A percentile compares a stretch with the other conserved stretches of the same genome.
phyloP scores from a whole-genome alignment of 768 basidiomycete genomes.

The Terana coerulea region DNA sequence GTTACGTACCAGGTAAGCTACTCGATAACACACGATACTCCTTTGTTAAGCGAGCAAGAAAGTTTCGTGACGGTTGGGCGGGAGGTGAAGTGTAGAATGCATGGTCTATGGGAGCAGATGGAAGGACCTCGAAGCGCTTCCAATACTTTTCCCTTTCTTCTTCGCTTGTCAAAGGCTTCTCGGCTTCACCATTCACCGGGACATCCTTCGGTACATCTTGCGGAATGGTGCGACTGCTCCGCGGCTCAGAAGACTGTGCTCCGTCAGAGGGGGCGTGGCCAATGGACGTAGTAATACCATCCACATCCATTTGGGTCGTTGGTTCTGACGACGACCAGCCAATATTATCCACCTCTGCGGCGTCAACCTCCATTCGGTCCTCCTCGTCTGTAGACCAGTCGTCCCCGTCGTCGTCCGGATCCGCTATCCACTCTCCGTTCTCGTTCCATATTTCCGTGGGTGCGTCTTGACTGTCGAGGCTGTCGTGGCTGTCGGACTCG shows the following conservation, averaged over 20 bases:
- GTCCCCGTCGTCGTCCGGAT: conserved; percentile 24
- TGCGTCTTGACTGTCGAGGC: conserved; percentile 34
- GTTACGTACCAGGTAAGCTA: conserved; percentile 72
- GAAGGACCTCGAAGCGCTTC: conserved; percentile 79
- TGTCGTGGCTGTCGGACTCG: conserved; percentile 27
- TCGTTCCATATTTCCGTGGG: conserved; percentile 37
- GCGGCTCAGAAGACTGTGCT: background rate
- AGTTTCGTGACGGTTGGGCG: conserved; percentile 65
- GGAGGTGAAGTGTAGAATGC: conserved; percentile 65
- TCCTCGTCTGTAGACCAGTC: conserved; percentile 33
- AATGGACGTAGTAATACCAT: too few relatives aligned
- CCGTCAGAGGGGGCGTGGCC: too few relatives aligned
- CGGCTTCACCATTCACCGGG: conserved; percentile 20
- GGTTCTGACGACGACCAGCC: conserved; percentile 25
- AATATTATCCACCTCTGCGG: too few relatives aligned
- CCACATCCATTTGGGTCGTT: too few relatives aligned
- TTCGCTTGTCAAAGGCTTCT: conserved; percentile 21
- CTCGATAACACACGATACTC: conserved; percentile 79
- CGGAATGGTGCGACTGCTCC: background rate
- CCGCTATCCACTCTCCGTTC: conserved; percentile 30
- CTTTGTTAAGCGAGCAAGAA: conserved; percentile 70
- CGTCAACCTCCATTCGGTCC: conserved; percentile 37
- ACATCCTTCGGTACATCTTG: conserved; percentile 23
- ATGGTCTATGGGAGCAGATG: conserved; percentile 78
- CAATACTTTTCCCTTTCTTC: conserved; percentile 46